phyloP scores from a whole-genome alignment of 768 basidiomycete genomes.

The Gautieria morchelliformis region DNA sequence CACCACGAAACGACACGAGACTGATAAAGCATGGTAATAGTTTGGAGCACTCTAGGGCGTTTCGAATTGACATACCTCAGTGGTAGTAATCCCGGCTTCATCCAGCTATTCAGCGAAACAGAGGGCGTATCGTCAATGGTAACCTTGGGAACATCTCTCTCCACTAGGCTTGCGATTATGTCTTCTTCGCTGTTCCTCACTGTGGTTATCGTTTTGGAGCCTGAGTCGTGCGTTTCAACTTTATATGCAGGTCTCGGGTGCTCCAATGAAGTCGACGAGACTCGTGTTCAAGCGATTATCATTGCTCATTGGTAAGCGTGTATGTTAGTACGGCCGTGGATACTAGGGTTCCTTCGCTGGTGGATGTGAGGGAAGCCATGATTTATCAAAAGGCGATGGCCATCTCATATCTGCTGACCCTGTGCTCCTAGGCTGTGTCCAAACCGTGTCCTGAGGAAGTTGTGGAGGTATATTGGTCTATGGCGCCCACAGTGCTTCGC shows the following conservation, averaged over 20 bases:
- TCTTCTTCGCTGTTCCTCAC: slow-evolving; percentile 25
- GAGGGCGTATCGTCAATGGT: slow-evolving; percentile 25
- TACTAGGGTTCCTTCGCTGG: neutral
- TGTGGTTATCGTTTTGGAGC: slow-evolving; percentile 23
- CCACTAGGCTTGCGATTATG: slow-evolving; percentile 30
- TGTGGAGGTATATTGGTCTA: too few species aligned
- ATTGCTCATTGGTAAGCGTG: slow-evolving; percentile 27
- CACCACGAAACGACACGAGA: slow-evolving; percentile 28
- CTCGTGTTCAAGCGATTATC: slow-evolving; percentile 36
- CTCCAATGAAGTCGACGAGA: slow-evolving; percentile 17
- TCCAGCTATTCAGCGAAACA: slow-evolving; percentile 27
- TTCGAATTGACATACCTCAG: slow-evolving; percentile 18
- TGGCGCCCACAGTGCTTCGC: too few species aligned
- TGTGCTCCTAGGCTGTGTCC: too few species aligned
- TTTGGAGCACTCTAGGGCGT: neutral
- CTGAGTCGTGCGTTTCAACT: slow-evolving; percentile 25
- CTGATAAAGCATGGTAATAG: slow-evolving; percentile 15
- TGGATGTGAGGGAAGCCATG: neutral
- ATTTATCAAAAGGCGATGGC: too few species aligned
- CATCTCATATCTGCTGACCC: too few species aligned
- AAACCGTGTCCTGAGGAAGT: too few species aligned
- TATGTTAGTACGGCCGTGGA: neutral
- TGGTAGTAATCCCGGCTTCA: slow-evolving; percentile 31
- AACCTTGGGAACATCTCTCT: slow-evolving; percentile 26
- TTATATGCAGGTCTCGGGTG: slow-evolving; percentile 27